Percentiles rank a stretch among this genome's conserved stretches.
Conservation (phyloP, 768 basidiomycete species). For the Hortiboletus flavorubellus region DNA sequence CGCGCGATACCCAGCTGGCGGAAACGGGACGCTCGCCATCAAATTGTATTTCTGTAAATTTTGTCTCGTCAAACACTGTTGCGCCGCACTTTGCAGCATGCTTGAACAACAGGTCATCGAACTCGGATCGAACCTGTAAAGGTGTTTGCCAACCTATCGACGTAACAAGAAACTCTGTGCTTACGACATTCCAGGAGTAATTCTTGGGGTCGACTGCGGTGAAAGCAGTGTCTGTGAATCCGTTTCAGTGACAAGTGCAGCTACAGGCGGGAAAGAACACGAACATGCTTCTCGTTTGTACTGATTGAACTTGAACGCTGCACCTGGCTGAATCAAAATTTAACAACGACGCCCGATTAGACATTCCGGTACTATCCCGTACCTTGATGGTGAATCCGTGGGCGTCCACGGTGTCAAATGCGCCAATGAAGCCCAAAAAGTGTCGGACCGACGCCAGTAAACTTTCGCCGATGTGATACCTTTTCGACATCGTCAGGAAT, state of each 20-base stretch:
- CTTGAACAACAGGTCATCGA: slow-evolving; percentile 1
- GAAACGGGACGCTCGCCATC: too few species aligned
- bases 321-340: slow-evolving; percentile 1
- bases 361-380: background rate
- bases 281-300: slow-evolving; percentile 15
- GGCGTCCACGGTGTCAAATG: slow-evolving; percentile 3
- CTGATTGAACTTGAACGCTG: slow-evolving; percentile 11
- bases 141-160: too few species aligned
- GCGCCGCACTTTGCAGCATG: background rate
- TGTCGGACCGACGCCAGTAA: slow-evolving; percentile 5
- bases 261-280: background rate
- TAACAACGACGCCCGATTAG: background rate
- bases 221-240: slow-evolving; percentile 8
- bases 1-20: too few species aligned
- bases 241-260: background rate
- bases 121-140: slow-evolving; percentile 2
- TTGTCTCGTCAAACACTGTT: slow-evolving; percentile 1
- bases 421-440: slow-evolving; percentile 10
- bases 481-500: background rate
- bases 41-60: slow-evolving; percentile 7
- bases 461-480: slow-evolving; percentile 19
- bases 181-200: slow-evolving; percentile 5
- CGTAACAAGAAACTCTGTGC: background rate
- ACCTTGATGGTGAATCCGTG: slow-evolving; percentile 13
- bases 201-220: background rate